A percentile compares a stretch with the other conserved stretches of the same genome.
Conservation (phyloP, 2,329 filamentous ascomycete genomes). For the Huntiella bhutanensis region DNA sequence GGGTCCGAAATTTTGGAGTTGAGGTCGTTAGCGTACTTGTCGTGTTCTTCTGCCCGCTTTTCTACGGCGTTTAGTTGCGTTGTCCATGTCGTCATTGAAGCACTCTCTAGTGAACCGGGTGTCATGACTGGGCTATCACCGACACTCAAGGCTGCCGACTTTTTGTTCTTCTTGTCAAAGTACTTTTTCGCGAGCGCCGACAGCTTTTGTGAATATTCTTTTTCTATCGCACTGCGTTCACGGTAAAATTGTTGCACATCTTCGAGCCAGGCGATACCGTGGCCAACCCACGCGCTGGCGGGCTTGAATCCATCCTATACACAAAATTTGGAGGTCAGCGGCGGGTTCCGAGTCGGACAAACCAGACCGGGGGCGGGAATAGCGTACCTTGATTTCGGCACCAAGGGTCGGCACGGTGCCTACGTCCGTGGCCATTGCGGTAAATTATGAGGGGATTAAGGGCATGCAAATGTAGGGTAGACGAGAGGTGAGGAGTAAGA, state of each 20-base stretch:
- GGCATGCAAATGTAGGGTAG: conserved; percentile 5
- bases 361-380: not conserved
- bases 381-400: conserved; percentile 70
- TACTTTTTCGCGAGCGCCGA: conserved; percentile 83
- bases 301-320: conserved; percentile 85
- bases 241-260: conserved; percentile 96
- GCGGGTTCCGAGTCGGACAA: no score
- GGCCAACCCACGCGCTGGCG: conserved; percentile 76
- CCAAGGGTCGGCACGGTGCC: conserved; percentile 77
- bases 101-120: conserved; percentile 84
- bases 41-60: conserved; percentile 71
- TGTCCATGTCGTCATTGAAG: conserved; percentile 91
- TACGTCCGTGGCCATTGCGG: conserved; percentile 52
- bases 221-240: conserved; percentile 83
- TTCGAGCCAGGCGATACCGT: conserved; percentile 86
- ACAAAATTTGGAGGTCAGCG: not conserved
- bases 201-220: conserved; percentile 85
- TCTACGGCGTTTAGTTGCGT: conserved; percentile 85
- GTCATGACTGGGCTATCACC: conserved; percentile 87
- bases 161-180: conserved; percentile 89
- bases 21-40: conserved; percentile 63
- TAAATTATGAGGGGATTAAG: conserved; percentile 8
- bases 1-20: conserved; percentile 70
- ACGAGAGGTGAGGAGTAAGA: conserved; percentile 3
- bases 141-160: conserved; percentile 71